A percentile compares a stretch with the other conserved stretches of the same genome.
Evolutionary conservation across 1,284 basidiomycete genomes (phyloP).

Genomic region (Mycena citricolor): DNA sequence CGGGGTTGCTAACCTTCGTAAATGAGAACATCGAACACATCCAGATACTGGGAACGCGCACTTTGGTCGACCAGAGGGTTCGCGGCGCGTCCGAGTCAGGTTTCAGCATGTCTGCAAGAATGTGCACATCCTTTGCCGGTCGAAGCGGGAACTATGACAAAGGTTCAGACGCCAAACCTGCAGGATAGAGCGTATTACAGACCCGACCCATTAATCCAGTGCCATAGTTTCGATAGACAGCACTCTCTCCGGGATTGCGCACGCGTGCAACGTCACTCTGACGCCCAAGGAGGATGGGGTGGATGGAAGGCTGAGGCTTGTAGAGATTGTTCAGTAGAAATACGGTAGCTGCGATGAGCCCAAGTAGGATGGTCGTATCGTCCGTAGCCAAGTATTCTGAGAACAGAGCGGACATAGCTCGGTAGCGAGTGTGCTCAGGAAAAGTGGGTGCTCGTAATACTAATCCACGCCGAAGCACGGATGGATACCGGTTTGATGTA

Average conservation of each 20-base stretch:
- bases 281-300: slow-evolving; percentile 77
- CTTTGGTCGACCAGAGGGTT: slow-evolving; percentile 77
- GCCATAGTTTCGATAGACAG: slow-evolving; percentile 79
- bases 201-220: slow-evolving; percentile 78
- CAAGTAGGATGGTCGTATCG: slow-evolving; percentile 72
- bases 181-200: slow-evolving; percentile 29
- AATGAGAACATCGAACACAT: slow-evolving; percentile 3
- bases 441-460: too few relatives aligned
- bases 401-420: slow-evolving; percentile 15
- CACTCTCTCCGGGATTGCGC: slow-evolving; percentile 70
- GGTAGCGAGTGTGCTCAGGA: not conserved
- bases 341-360: slow-evolving; percentile 68
- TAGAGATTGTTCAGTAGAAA: slow-evolving; percentile 75
- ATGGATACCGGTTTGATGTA: not conserved
- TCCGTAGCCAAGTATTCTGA: slow-evolving; percentile 68
- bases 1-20: slow-evolving; percentile 54
- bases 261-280: slow-evolving; percentile 83
- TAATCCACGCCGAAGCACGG: too few relatives aligned
- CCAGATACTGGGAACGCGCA: slow-evolving; percentile 29
- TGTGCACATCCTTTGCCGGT: slow-evolving; percentile 67
- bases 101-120: slow-evolving; percentile 66
- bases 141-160: slow-evolving; percentile 67
- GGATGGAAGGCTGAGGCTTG: slow-evolving; percentile 76
- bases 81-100: slow-evolving; percentile 63
- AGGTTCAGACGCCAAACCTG: not conserved